A percentile compares a stretch with the other conserved stretches of the same genome.
Conservation (phyloP, 306 rosid genomes). For the Begonia peltatifolia region DNA sequence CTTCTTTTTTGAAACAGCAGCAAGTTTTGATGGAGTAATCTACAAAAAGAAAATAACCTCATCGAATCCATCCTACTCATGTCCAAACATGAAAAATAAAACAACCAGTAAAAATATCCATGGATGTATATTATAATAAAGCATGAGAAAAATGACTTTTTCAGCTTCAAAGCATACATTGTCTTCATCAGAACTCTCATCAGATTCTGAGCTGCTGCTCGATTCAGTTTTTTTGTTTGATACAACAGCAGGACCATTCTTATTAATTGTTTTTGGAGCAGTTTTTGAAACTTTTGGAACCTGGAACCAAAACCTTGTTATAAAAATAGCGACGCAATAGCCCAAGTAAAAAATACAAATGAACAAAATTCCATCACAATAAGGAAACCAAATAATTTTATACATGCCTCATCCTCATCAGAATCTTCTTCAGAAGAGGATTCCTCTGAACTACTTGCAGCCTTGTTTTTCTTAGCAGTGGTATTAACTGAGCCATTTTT, state of each 20-base stretch:
- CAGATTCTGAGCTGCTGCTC: slow-evolving; percentile 12
- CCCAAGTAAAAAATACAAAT: not conserved
- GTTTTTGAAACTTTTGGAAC: too few relatives aligned
- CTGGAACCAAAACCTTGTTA: too few relatives aligned
- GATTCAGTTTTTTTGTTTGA: slow-evolving; percentile 6
- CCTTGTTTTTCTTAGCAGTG: slow-evolving; percentile 16
- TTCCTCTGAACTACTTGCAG: slow-evolving; percentile 11
- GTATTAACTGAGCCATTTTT: slow-evolving; percentile 23
- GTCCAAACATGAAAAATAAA: too few relatives aligned
- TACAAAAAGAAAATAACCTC: too few relatives aligned
- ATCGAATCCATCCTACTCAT: too few relatives aligned
- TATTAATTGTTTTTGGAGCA: not conserved
- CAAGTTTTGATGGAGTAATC: too few relatives aligned
- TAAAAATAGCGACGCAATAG: too few relatives aligned
- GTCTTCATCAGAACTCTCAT: slow-evolving; percentile 19
- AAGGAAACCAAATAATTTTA: not conserved
- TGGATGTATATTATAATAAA: too few relatives aligned
- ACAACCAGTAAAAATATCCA: too few relatives aligned
- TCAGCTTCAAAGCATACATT: slow-evolving; percentile 3
- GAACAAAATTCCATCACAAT: not conserved
- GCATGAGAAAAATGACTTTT: too few relatives aligned
- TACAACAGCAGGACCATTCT: slow-evolving; percentile 1
- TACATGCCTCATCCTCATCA: slow-evolving; percentile 33
- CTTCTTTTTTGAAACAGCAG: slow-evolving; percentile 18
- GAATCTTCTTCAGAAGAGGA: slow-evolving; percentile 27